Conservation (phyloP, 1,139 yeast species). For the Suhomyces maxii region DNA sequence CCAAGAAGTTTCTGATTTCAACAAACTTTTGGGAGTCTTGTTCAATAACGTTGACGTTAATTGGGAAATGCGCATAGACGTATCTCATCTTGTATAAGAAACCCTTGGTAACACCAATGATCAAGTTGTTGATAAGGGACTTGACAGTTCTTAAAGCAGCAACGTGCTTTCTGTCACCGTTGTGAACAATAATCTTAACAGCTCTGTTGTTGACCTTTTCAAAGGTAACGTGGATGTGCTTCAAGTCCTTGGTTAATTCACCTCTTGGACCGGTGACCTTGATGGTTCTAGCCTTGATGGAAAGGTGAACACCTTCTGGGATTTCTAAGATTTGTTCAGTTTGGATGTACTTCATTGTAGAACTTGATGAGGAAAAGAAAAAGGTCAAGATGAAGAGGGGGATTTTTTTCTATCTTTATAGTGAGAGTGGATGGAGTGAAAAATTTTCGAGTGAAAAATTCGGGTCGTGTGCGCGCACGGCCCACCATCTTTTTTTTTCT, state of each 20-base stretch:
- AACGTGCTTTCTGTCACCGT: constrained; percentile 99
- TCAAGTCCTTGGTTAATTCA: constrained; percentile 83
- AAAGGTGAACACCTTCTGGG: constrained; percentile 93
- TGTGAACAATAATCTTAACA: constrained; percentile 90
- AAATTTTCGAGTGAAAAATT: constrained; percentile 9
- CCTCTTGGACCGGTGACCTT: constrained; percentile 99
- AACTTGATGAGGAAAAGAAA: constrained; percentile 17
- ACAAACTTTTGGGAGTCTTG: constrained; percentile 72
- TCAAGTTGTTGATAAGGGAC: constrained; percentile 89
- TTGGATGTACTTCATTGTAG: constrained; percentile 85
- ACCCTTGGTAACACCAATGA: constrained; percentile 99
- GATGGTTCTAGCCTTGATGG: constrained; percentile 88
- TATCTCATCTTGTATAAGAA: constrained; percentile 99
- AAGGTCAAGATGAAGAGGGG: constrained; percentile 6
- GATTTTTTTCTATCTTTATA: constrained; percentile 1
- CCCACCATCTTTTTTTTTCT: no score
- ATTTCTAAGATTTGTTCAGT: constrained; percentile 88
- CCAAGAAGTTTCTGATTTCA: constrained; percentile 99
- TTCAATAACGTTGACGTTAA: constrained; percentile 87
- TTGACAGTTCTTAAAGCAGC: constrained; percentile 99
- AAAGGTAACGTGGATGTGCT: constrained; percentile 95
- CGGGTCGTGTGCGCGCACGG: constrained; percentile 6
- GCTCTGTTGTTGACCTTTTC: constrained; percentile 66
- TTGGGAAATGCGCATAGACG: constrained; percentile 99
- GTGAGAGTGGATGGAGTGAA: constrained; percentile 1